Conservation (phyloP, 164 flowering plant species). For the Chimonanthus salicifolius region DNA sequence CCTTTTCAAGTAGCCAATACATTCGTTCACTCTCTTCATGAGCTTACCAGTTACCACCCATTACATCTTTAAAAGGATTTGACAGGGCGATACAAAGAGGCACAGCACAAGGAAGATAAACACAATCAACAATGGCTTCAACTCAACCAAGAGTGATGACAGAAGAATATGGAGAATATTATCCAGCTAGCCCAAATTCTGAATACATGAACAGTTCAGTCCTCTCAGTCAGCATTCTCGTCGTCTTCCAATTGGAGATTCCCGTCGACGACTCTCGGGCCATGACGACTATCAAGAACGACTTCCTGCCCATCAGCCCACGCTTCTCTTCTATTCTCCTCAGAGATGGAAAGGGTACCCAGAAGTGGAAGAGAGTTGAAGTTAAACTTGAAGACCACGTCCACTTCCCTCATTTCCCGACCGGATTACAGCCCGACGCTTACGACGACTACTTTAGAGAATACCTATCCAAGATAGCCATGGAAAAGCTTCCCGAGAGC, state of each 20-base stretch:
- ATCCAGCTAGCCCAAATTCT: constrained; percentile 7
- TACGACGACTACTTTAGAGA: constrained; percentile 31
- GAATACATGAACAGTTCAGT: constrained; percentile 4
- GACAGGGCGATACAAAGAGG: not conserved
- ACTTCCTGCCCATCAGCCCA: constrained; percentile 7
- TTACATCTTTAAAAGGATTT: not conserved
- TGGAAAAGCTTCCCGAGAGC: constrained; percentile 30
- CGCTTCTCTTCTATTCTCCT: constrained; percentile 20
- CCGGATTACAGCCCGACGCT: constrained; percentile 21
- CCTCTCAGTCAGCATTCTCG: constrained; percentile 9
- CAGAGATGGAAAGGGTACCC: constrained; percentile 29
- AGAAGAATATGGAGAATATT: not conserved
- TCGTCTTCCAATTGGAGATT: constrained; percentile 3
- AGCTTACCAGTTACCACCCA: not conserved
- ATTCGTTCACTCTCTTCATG: no score
- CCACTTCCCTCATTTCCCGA: constrained; percentile 28
- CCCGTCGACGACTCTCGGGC: constrained; percentile 7
- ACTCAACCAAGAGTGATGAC: not conserved
- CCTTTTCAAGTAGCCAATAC: not conserved
- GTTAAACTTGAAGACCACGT: constrained; percentile 48
- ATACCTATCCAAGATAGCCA: constrained; percentile 33
- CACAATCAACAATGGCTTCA: not conserved
- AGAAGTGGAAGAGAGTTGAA: constrained; percentile 49
- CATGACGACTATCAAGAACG: not conserved
- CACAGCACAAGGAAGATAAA: not conserved